These are phyloP conservation scores for Helotiales sp. DNA, from an alignment of 2,329 filamentous ascomycete species.

Conservation along the genomic window DNA sequence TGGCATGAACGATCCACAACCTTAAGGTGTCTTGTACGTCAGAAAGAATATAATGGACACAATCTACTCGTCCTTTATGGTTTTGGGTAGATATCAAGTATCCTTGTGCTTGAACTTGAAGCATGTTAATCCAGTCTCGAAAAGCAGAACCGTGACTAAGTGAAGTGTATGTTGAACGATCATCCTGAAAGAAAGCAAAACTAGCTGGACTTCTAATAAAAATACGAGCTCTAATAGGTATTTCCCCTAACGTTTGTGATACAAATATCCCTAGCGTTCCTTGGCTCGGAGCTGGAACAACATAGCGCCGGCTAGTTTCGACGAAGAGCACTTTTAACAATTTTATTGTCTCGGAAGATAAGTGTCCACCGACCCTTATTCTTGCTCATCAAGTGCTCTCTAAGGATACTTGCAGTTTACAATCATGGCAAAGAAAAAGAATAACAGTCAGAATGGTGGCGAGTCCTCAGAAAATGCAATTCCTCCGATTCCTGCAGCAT, in stretches of 20 bases:
- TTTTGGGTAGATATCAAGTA: too few species aligned
- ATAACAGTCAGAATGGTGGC: conserved; percentile 39
- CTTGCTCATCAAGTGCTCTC: not conserved
- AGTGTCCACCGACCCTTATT: not conserved
- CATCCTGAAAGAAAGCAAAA: too few species aligned
- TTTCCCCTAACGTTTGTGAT: too few species aligned
- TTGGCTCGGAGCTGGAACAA: not conserved
- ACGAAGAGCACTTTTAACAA: not conserved
- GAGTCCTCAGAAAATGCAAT: conserved; percentile 28
- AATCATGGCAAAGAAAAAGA: conserved; percentile 49
- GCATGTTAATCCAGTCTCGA: too few species aligned
- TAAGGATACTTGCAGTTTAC: not conserved
- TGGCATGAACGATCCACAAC: not conserved
- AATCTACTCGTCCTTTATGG: not conserved
- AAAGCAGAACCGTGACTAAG: too few species aligned
- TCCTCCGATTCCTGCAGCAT: conserved; percentile 20
- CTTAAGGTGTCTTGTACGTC: not conserved
- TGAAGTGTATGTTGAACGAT: too few species aligned
- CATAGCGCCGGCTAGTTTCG: not conserved
- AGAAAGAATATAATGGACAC: not conserved
- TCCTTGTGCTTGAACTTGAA: too few species aligned
- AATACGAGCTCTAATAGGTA: too few species aligned
- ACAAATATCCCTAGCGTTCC: too few species aligned
- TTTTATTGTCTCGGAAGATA: not conserved
- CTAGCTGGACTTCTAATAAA: too few species aligned